Evolutionary conservation across 2,329 filamentous ascomycete species (phyloP), one percentile per base, ranked within the genome.

Genomic region (Talaromyces sp.): DNA sequence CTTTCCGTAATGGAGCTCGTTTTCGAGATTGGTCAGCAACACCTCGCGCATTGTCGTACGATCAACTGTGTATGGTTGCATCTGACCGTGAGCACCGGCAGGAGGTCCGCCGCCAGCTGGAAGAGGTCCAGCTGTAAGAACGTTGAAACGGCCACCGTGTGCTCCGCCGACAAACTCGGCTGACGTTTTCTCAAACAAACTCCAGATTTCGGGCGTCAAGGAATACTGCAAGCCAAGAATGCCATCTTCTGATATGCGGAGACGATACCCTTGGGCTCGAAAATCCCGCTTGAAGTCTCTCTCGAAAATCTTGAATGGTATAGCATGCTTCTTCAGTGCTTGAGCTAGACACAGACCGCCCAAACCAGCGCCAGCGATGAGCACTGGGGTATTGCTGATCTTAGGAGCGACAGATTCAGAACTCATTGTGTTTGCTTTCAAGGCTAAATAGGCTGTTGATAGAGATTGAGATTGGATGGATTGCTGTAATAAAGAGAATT

Each of bases 241-340:
- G 2, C 74, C 74, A 11, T 71, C 69, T 24, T 64, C 66, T 6
- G 65, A 69, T 14, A 78, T 67, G 4, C 72, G 70, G 1, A 81
- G 67, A 19, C 79, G 73, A 64, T 80, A 81, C 2, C 78, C 79
- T 67, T 80, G 77, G 0, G 74, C 68, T 22, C 74, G 73, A 37
- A 73, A 71, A 35, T 72, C 64, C 35, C 70, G 66, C 19, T 67
- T 70, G 9, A 69, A 67, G 62, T 78, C 75, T 60, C 72, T 70
- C 62, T 79, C 77, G 60, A 77, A 79, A 43, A 79, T 66, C 22
- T 70, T 71, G 66, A 78, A 78, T 4, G 76, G 72, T 37, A 78
- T 74, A 24, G 71, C 67, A 48, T 71, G 68, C 43, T 75, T 74
- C 24, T 69, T 69, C 5, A 78, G 72, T n/a, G 72, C 74, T 62